Evolutionary conservation across 805 yeast genomes (phyloP).

Genomic region (Schwanniomyces occidentalis): DNA sequence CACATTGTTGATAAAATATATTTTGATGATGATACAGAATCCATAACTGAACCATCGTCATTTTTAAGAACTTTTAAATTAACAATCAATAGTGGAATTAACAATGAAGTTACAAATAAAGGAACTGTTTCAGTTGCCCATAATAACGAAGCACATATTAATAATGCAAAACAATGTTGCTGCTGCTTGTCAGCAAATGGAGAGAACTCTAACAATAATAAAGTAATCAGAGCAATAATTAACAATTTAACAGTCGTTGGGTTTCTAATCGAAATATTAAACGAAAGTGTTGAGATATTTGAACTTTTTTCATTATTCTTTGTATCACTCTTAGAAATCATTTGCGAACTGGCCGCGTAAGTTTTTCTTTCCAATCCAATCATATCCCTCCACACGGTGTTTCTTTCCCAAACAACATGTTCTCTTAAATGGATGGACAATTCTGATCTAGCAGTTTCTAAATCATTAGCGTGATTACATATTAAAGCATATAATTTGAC

Average conservation of each 20-base stretch:
- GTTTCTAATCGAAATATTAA: slow-evolving; percentile 31
- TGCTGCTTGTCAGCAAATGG: slow-evolving; percentile 39
- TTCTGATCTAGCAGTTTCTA: slow-evolving; percentile 51
- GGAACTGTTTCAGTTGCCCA: slow-evolving; percentile 98
- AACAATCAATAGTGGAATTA: slow-evolving; percentile 82
- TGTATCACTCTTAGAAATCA: slow-evolving; percentile 19
- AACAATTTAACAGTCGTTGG: slow-evolving; percentile 44
- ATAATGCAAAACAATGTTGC: slow-evolving; percentile 66
- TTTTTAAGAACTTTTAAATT: slow-evolving; percentile 67
- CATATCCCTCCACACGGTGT: slow-evolving; percentile 59
- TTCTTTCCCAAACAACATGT: slow-evolving; percentile 57
- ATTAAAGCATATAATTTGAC: slow-evolving; percentile 38
- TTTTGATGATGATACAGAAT: slow-evolving; percentile 41
- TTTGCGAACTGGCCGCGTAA: slow-evolving; percentile 58
- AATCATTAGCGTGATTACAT: slow-evolving; percentile 38
- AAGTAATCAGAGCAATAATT: slow-evolving; percentile 49
- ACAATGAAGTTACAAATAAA: slow-evolving; percentile 80
- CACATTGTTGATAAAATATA: slow-evolving; percentile 52
- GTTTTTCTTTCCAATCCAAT: slow-evolving; percentile 72
- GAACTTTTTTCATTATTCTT: slow-evolving; percentile 6
- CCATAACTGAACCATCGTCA: slow-evolving; percentile 46
- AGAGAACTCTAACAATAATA: slow-evolving; percentile 27
- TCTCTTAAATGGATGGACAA: slow-evolving; percentile 57
- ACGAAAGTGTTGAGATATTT: slow-evolving; percentile 7
- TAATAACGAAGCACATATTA: slow-evolving; percentile 75